Percentiles rank a stretch among this genome's conserved stretches.
Evolutionary conservation across 139 green algal genomes (phyloP).

Genomic region (Picochlorum sp.): DNA sequence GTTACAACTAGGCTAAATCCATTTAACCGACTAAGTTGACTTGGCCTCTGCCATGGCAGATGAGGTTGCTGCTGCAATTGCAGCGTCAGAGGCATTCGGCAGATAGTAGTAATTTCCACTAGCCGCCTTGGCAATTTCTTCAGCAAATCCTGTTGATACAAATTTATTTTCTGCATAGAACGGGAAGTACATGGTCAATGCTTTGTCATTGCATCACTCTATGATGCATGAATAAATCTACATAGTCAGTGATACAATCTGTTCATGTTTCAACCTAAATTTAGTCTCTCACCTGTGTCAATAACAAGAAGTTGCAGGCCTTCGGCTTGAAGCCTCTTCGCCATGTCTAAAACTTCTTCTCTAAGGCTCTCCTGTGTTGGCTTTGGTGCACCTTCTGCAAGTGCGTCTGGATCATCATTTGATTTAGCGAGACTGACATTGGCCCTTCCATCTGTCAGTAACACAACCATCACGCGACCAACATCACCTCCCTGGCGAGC

Average conservation of each 20-base stretch:
- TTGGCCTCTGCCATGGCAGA: slow-evolving; percentile 68
- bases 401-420: slow-evolving; percentile 83
- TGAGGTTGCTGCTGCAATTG: slow-evolving; percentile 75
- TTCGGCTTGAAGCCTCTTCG: slow-evolving; percentile 49
- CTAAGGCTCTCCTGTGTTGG: slow-evolving; percentile 39
- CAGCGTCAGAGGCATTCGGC: slow-evolving; percentile 80
- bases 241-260: no score
- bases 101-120: slow-evolving; percentile 85
- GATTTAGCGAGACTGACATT: slow-evolving; percentile 86
- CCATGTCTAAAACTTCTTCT: slow-evolving; percentile 85
- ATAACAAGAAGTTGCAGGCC: slow-evolving; percentile 93
- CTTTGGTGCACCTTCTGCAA: slow-evolving; percentile 70
- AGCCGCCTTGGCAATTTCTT: slow-evolving; percentile 87
- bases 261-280: no score
- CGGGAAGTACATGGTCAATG: no score
- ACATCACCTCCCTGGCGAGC: slow-evolving; percentile 72
- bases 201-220: no score
- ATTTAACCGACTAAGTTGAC: background rate
- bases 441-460: slow-evolving; percentile 94
- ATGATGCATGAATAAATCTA: no score
- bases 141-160: slow-evolving; percentile 96
- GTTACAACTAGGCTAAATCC: no score
- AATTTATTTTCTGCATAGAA: slow-evolving; percentile 86
- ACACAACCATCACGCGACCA: slow-evolving; percentile 91
- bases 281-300: slow-evolving; percentile 90